A percentile compares a stretch with the other conserved stretches of the same genome.
phyloP scores from a whole-genome alignment of 805 yeast genomes.

The Metschnikowia lunata region DNA sequence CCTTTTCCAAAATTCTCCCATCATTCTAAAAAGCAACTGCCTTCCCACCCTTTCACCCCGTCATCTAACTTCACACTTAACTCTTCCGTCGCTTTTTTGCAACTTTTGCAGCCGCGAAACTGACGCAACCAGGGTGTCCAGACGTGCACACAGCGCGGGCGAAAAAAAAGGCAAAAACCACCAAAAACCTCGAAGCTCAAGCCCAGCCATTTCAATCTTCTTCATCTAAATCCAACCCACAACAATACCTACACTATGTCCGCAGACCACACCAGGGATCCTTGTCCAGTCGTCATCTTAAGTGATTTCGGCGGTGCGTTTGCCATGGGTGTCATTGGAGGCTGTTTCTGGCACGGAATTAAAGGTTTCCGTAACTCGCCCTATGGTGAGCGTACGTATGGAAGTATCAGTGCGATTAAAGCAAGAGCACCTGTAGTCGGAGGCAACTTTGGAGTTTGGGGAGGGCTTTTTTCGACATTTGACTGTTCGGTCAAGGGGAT shows the following conservation, averaged over 20 bases:
- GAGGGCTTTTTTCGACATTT: conserved; percentile 92
- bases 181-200: background rate
- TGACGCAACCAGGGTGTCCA: background rate
- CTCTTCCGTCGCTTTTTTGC: too few relatives aligned
- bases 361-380: conserved; percentile 99
- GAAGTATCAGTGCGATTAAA: conserved; percentile 85
- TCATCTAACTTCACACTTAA: too few relatives aligned
- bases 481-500: conserved; percentile 95
- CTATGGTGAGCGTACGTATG: conserved; percentile 87
- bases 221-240: background rate
- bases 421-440: conserved; percentile 98
- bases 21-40: too few relatives aligned
- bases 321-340: conserved; percentile 99
- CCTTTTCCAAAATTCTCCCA: too few relatives aligned
- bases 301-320: conserved; percentile 99
- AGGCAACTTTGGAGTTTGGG: conserved; percentile 99
- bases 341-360: conserved; percentile 97
- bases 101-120: too few relatives aligned
- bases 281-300: conserved; percentile 94
- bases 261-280: conserved; percentile 98
- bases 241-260: conserved; percentile 46
- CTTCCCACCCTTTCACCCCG: too few relatives aligned
- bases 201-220: too few relatives aligned
- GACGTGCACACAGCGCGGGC: conserved; percentile 11
- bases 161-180: conserved; percentile 11